Conservation (phyloP, 1,139 yeast species). For the Chernovozyma aurita region DNA sequence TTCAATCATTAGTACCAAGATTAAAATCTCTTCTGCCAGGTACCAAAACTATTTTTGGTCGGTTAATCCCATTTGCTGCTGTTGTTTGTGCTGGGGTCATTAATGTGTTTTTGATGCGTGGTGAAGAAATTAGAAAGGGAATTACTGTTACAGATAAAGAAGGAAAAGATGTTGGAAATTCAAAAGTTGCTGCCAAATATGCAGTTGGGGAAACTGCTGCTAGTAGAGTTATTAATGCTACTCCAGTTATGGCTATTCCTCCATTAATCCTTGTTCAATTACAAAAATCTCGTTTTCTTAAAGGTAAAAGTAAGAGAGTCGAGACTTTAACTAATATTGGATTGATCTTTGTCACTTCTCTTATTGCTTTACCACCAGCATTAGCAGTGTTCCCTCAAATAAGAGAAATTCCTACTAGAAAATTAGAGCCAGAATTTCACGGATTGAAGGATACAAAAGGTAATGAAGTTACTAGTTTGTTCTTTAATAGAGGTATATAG, state of each 20-base stretch:
- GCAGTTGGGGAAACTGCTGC: slow-evolving; percentile 98
- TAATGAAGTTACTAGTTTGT: slow-evolving; percentile 52
- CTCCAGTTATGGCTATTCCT: slow-evolving; percentile 96
- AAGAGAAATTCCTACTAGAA: slow-evolving; percentile 51
- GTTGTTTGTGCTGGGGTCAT: slow-evolving; percentile 95
- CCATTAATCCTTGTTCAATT: slow-evolving; percentile 76
- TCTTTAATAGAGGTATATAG: slow-evolving; percentile 90
- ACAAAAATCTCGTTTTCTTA: slow-evolving; percentile 60
- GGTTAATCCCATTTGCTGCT: slow-evolving; percentile 96
- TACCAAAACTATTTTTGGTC: slow-evolving; percentile 67
- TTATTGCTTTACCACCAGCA: slow-evolving; percentile 89
- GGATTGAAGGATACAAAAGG: slow-evolving; percentile 63
- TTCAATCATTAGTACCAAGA: slow-evolving; percentile 82
- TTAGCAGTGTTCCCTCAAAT: slow-evolving; percentile 93
- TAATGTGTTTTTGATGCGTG: slow-evolving; percentile 91
- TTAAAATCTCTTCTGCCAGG: slow-evolving; percentile 62
- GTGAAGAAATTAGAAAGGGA: slow-evolving; percentile 89
- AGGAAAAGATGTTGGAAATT: slow-evolving; percentile 70
- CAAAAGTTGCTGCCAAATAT: slow-evolving; percentile 79
- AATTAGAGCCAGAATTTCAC: slow-evolving; percentile 62
- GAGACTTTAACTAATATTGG: slow-evolving; percentile 77
- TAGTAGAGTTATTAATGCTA: slow-evolving; percentile 89
- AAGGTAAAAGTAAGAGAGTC: slow-evolving; percentile 58
- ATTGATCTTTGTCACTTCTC: slow-evolving; percentile 77
- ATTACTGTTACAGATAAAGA: slow-evolving; percentile 62